Base-by-base conservation (phyloP, 306 rosid genomes). In the Sindora glabra region DNA sequence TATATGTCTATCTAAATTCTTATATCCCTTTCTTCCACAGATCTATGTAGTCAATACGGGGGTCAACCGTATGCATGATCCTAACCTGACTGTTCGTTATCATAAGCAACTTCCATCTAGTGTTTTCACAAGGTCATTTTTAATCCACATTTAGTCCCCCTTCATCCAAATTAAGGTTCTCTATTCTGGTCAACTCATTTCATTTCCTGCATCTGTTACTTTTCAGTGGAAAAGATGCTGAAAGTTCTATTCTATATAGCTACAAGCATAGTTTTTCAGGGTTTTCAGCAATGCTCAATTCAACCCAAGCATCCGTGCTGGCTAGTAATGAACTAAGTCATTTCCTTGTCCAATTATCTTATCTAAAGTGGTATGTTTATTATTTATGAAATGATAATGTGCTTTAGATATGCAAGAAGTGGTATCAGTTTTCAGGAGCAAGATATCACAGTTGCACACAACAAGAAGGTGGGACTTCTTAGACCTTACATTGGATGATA, bases 391-490 rank as follows among this genome's bases (percentile, higher is more conserved):
- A 30, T 17, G 46, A 18, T 38, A 45, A 48, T 23, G 22, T 3
- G 14, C 16, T 74, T 77, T 77, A 82, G 88, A 72, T 44, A 72
- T 74, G 77, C 64, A 69, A 48, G 84, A 21, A 65, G 88, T 82
- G 52, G 67, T 82, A 65, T 82, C 84, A 15, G 70, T 78, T 26
- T 82, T 82, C 30, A 53, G 57, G 65, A 82, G 88, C 73, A 72
- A 42, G 73, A 68, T 68, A 21, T 14, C 70, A 64, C 19, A 47
- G 37, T 36, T 76, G 54, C 79, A 75, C 59, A 82, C 88, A 41
- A 82, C 84, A 33, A 75, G 88, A 76, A 82, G 84, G 47, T 82
- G 88, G 88, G 82, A 82, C 59, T 82, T 82, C 68, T 26, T 82
- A 41, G 79, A 76, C 10, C 79, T 82, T 38, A 47, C 77, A 48